Base-by-base conservation (phyloP, 2,329 filamentous ascomycete species). In the Epichloe bromicola region DNA sequence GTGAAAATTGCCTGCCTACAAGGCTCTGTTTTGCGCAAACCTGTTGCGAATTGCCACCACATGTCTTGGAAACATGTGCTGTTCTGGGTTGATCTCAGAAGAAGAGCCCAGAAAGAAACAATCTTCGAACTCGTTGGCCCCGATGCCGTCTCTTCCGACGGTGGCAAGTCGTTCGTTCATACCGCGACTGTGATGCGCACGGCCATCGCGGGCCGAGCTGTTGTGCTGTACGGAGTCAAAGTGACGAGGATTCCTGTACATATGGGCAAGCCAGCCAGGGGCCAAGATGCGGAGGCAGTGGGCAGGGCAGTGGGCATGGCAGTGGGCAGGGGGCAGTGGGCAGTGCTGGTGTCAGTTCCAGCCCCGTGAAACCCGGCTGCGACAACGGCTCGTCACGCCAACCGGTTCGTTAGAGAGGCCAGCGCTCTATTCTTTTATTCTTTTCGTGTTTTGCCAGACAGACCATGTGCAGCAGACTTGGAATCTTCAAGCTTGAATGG, bases 321-420 rank as follows among this genome's bases (percentile, higher is more conserved):
- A 26, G 26, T 8, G 26, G 26, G 26, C 20, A 20, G 20, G 20
- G 20, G 20, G 20, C 20, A 5, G 23, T 10, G 26, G 26, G 26
- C 26, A 11, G 10, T 14, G 23, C 26, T 17, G 23, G 34, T 50
- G 46, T 55, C 49, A 46, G 33, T 46, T 39, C 23, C 14, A 46
- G 14, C 38, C 33, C 37, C 17, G 46, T 55, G 51, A 55, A 55
- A 55, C 53, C 12, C 36, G 20, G 23, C 45, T 54, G 51, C 40
- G 38, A 53, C 51, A 42, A 42, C 41, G n/a, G 30, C n/a, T 44
- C 43, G 53, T 55, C 53, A 46, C 51, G 53, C 43, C 38, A 36
- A 36, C 26, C 40, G 11, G 26, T 4, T 30, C 26, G n/a, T n/a
- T 8, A 30, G 26, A 30, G 8, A 30, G 8, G 8, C 10, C 26